These are phyloP conservation scores for Chalaropsis thielavioides DNA, from an alignment of 2,329 filamentous ascomycete species.

Conservation along the genomic window DNA sequence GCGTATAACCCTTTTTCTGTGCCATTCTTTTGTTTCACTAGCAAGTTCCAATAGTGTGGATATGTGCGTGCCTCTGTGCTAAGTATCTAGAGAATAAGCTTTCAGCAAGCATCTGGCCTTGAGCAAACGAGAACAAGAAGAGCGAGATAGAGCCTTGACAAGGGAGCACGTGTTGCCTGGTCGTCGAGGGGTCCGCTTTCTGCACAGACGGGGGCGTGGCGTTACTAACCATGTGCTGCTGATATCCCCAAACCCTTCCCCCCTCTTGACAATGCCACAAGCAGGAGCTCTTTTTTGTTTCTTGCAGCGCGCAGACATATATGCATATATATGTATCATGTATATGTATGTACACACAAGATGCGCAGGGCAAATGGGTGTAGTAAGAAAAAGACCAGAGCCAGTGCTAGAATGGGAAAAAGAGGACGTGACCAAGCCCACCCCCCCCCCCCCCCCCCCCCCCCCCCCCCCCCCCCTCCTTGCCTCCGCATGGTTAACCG, in stretches of 20 bases:
- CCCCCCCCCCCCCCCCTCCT: not conserved
- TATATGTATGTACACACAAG: too few relatives aligned
- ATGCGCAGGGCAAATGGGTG: not conserved
- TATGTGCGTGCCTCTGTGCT: too few relatives aligned
- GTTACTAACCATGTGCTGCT: not conserved
- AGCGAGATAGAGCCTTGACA: not conserved
- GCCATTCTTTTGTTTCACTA: slow-evolving; percentile 1
- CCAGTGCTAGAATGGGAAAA: not conserved
- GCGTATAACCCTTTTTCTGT: not conserved
- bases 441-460: not conserved
- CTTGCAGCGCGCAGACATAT: not conserved
- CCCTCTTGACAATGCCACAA: not conserved
- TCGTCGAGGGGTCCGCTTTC: not conserved
- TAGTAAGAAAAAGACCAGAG: not conserved
- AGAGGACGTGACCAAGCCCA: not conserved
- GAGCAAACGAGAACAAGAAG: not conserved
- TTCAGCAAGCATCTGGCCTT: not conserved
- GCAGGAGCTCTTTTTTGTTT: not conserved
- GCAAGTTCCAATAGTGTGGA: not conserved
- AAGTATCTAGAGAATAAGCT: not conserved
- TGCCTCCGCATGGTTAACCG: not conserved
- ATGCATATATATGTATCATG: too few relatives aligned
- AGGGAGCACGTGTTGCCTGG: not conserved
- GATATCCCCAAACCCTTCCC: not conserved
- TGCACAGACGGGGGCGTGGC: not conserved